These are phyloP conservation scores for Dalechampia spathulata DNA, from an alignment of 441 rosid genomes.

Conservation along the genomic window DNA sequence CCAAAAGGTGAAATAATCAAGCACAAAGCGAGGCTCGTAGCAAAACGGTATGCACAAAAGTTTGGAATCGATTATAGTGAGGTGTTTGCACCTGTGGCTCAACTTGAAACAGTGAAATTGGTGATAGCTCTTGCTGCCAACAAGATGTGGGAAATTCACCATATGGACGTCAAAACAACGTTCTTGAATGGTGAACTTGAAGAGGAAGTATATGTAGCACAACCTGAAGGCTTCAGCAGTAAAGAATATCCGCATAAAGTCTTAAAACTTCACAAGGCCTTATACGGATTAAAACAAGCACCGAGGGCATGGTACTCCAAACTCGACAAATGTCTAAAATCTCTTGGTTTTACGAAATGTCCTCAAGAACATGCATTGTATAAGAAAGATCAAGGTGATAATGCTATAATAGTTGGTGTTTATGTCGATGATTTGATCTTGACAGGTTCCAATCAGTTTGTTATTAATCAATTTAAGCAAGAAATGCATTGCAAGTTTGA, in stretches of 20 bases:
- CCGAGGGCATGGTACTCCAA: no score
- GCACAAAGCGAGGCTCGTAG: background rate
- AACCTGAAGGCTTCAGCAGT: no score
- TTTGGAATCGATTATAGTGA: background rate
- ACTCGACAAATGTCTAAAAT: background rate
- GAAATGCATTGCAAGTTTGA: no score
- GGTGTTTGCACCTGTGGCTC: background rate
- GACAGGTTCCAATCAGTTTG: no score
- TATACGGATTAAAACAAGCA: background rate
- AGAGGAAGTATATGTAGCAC: no score
- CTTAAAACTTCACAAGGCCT: background rate
- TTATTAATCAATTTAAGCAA: no score
- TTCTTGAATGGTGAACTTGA: background rate
- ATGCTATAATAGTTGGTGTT: background rate
- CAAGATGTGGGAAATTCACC: background rate
- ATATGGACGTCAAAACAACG: background rate
- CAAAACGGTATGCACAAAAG: background rate
- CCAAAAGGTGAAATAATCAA: no score
- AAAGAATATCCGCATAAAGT: constrained; percentile 4
- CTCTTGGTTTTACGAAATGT: background rate
- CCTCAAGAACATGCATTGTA: background rate
- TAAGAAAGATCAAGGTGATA: background rate
- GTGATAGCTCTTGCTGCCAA: background rate
- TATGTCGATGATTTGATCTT: constrained; percentile 9
- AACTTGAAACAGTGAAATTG: background rate